These are phyloP conservation scores for Cercophora samala DNA, from an alignment of 495 filamentous ascomycete species.

Conservation along the genomic window DNA sequence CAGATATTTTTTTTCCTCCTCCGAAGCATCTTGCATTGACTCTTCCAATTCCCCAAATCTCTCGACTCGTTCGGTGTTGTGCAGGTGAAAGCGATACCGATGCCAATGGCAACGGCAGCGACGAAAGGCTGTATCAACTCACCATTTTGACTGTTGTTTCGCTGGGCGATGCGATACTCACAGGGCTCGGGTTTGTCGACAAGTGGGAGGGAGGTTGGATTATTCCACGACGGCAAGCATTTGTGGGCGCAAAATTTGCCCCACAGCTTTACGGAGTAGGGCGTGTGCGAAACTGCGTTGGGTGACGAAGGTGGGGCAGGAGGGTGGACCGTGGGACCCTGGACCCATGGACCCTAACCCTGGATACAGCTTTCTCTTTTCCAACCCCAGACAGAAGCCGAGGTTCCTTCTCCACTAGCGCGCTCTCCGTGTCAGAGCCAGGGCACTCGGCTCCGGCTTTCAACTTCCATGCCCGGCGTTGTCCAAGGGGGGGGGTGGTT, in stretches of 20 bases:
- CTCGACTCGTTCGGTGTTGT: not conserved
- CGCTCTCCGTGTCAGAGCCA: not conserved
- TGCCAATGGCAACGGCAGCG: constrained; percentile 10
- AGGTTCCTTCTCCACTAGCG: constrained; percentile 19
- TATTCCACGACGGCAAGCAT: constrained; percentile 32
- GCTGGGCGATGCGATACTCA: constrained; percentile 34
- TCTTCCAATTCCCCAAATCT: constrained; percentile 39
- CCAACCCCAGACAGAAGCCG: constrained; percentile 16
- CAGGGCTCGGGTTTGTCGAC: constrained; percentile 34
- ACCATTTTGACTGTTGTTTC: constrained; percentile 57
- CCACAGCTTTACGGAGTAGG: constrained; percentile 33
- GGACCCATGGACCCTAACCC: no score
- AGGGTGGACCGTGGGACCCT: no score
- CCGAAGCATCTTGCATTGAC: constrained; percentile 98
- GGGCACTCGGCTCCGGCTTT: constrained; percentile 11
- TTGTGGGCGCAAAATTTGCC: constrained; percentile 35
- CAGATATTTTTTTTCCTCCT: constrained; percentile 54
- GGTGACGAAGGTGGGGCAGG: constrained; percentile 22
- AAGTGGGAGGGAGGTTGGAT: constrained; percentile 15
- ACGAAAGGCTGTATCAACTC: constrained; percentile 39
- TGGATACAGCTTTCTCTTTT: no score
- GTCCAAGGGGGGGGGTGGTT: not conserved
- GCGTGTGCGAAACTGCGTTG: constrained; percentile 26
- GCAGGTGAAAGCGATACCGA: not conserved
- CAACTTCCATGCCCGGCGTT: not conserved